Base-by-base conservation (phyloP, 768 basidiomycete genomes). In the Calocybe cyanea region DNA sequence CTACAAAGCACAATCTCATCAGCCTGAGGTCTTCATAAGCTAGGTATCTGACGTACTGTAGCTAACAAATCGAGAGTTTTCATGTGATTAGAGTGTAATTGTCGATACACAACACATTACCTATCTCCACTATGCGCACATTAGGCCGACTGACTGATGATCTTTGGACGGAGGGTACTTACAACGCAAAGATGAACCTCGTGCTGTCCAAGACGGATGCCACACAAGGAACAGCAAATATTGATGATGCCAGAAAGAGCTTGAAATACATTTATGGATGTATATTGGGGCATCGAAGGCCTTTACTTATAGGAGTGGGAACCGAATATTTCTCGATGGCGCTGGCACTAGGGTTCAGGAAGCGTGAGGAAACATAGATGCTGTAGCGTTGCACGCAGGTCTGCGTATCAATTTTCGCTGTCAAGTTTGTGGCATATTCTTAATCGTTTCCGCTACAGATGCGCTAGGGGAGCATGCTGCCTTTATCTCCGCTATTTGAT, bases 141-240 rank as follows among this genome's bases (percentile, higher is more conserved):
- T n/a, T 7, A 34, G 18, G 7, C 13, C 10, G 19, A 1, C 14
- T 44, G 18, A 41, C n/a, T 25, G n/a, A 39, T 13, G 5, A 33
- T 20, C 2, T 18, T 11, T 6, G 17, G 5, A 2, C 4, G 13
- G 25, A 11, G 19, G 19, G 5, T 28, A 34, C 54, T 41, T 20
- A 55, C 54, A 55, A 55, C 11, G 50, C 38, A 28, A 55, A 55
- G 36, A 52, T 43, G 20, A 46, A 47, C 23, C 43, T 44, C 11
- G 45, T 49, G 25, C 44, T 42, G 35, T 52, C 42, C 14, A 52
- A 41, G 24, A 55, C 7, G 33, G 41, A 43, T 14, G 31, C 41
- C 13, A 19, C 14, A 21, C 31, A 23, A 1, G 41, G 20, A 3
- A 32, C 19, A 30, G 19, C 11, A 34, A 43, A 21, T 0, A 21